Evolutionary conservation across 108 stramenopile genomes (phyloP).

Genomic region (Skeletonema marinoi): DNA sequence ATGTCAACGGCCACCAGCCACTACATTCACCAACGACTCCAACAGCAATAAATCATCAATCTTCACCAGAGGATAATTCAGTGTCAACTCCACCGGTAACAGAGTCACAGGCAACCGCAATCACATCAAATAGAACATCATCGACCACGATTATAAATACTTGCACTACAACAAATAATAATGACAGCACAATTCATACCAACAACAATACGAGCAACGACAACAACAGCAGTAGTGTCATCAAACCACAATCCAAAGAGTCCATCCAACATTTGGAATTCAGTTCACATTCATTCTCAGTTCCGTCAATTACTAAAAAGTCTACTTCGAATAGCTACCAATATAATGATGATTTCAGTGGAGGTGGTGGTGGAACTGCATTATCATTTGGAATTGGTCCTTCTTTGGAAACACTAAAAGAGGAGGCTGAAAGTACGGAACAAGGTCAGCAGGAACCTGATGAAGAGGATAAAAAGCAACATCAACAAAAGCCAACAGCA

Average conservation of each 20-base stretch:
- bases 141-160: not conserved
- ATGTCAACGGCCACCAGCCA: not conserved
- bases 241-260: constrained; percentile 27
- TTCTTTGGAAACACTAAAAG: not conserved
- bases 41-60: not conserved
- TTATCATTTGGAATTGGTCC: not conserved
- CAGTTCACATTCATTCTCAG: constrained; percentile 34
- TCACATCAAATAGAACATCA: not conserved
- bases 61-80: not conserved
- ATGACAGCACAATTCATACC: not conserved
- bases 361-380: not conserved
- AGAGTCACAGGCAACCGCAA: not conserved
- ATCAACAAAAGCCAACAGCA: not conserved
- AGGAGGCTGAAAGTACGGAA: not conserved
- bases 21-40: not conserved
- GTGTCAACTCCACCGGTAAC: not conserved
- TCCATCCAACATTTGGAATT: constrained; percentile 15
- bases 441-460: not conserved
- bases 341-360: not conserved
- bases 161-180: not conserved
- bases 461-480: not conserved
- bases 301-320: constrained; percentile 16
- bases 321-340: not conserved
- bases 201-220: not conserved
- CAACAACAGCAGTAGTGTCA: not conserved